Conservation (phyloP, 225 moss, liverwort and hornwort genomes). For the Climacium dendroides region DNA sequence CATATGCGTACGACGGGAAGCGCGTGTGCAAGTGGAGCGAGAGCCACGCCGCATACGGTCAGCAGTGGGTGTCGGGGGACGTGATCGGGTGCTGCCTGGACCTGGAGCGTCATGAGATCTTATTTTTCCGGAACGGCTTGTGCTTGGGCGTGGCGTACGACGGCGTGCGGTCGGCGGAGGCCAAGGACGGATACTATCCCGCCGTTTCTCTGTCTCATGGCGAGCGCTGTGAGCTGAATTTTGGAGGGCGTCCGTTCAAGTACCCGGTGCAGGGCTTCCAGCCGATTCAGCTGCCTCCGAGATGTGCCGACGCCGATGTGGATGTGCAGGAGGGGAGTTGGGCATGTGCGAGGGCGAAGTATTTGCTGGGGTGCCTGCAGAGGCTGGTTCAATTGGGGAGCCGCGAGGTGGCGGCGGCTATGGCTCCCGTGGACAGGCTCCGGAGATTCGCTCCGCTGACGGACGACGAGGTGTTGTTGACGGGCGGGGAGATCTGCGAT, state of each 20-base stretch:
- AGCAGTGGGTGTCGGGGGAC: conserved; percentile 87
- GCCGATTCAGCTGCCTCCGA: conserved; percentile 70
- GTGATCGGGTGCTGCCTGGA: conserved; percentile 98
- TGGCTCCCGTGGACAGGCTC: conserved; percentile 77
- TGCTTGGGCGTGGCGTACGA: conserved; percentile 86
- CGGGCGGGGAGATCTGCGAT: conserved; percentile 68
- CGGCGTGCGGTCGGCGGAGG: conserved; percentile 37
- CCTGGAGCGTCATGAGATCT: conserved; percentile 52
- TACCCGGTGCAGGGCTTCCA: conserved; percentile 69
- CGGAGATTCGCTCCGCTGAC: conserved; percentile 56
- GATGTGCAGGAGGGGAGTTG: conserved; percentile 1
- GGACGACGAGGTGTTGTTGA: conserved; percentile 33
- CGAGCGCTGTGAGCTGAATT: conserved; percentile 96
- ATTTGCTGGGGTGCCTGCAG: conserved; percentile 79
- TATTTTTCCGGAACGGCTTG: conserved; percentile 70
- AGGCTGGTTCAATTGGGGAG: conserved; percentile 94
- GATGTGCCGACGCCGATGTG: conserved; percentile 10
- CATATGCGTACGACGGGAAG: conserved; percentile 93
- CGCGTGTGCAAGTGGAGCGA: conserved; percentile 77
- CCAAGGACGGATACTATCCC: conserved; percentile 73
- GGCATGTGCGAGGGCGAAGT: conserved; percentile 48
- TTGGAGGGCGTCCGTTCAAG: conserved; percentile 86
- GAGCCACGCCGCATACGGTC: conserved; percentile 48
- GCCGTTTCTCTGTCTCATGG: conserved; percentile 87
- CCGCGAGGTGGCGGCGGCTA: conserved; percentile 89